Evolutionary conservation across 164 flowering plant species (phyloP), one percentile per base, ranked within the genome.

Genomic region (Piper betle): DNA sequence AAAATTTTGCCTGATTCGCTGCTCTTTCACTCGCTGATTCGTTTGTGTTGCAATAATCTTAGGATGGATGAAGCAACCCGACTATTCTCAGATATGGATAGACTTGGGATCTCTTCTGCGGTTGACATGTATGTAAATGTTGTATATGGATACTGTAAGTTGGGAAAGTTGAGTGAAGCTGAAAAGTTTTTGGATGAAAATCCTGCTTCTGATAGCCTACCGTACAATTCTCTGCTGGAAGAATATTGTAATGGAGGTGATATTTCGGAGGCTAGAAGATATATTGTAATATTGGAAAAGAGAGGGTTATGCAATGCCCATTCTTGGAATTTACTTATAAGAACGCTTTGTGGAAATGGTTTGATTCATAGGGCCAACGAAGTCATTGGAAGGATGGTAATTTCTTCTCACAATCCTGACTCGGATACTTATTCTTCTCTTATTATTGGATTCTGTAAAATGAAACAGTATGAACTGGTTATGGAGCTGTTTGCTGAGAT

Each of bases 241-340:
- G 75, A 83, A 59, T 83, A 72, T 53, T 84, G 84, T 63, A 58
- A 60, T 60, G 76, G 66, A 54, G 81, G 73, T 57, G 56, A 69
- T 8, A 57, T 83, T 64, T 42, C 13, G 0, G 60, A 66, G 39
- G 87, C 84, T 53, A n/a, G 56, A 58, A 67, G 66, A 73, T 63
- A 67, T 15, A 74, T 84, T 61, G 73, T 72, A 62, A 75, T 72
- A 58, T 80, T 87, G 83, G 71, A 72, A 37, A 67, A 67, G 58
- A 72, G 64, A 60, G 73, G 69, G 46, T 61, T 80, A 57, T 75
- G 68, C 50, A 74, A 84, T 60, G 67, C 59, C 42, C 15, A 74
- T 75, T 83, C 95, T 39, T 87, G 91, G 86, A 81, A 80, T 67
- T 67, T 81, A 59, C 71, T 83, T 25, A 75, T 85, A 61, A 64